These are phyloP conservation scores for Omphalotus guepiniiformis DNA, from an alignment of 768 basidiomycete genomes.

Conservation along the genomic window DNA sequence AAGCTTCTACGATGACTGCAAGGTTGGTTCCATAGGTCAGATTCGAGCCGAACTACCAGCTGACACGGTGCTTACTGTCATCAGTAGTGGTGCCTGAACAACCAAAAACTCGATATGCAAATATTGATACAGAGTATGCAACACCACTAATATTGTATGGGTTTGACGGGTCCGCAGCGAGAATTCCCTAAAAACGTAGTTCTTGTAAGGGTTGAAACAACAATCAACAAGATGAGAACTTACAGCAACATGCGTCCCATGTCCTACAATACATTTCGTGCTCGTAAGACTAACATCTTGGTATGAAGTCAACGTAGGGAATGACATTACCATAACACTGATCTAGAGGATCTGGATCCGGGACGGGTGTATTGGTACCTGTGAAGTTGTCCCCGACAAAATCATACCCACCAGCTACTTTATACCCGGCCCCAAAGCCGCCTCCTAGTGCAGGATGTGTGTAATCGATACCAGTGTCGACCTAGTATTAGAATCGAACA, in stretches of 20 bases:
- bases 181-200: constrained; percentile 43
- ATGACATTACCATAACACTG: constrained; percentile 38
- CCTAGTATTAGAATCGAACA: background rate
- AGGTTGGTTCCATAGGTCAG: background rate
- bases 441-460: constrained; percentile 53
- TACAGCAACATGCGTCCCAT: constrained; percentile 59
- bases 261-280: constrained; percentile 25
- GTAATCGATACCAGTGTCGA: constrained; percentile 42
- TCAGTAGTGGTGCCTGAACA: constrained; percentile 49
- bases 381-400: constrained; percentile 52
- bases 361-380: constrained; percentile 45
- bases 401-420: constrained; percentile 46
- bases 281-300: background rate
- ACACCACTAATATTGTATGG: constrained; percentile 66
- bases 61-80: constrained; percentile 48
- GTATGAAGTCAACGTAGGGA: background rate
- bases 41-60: background rate
- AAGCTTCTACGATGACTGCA: constrained; percentile 40
- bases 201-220: constrained; percentile 14
- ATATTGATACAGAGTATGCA: constrained; percentile 55
- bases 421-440: constrained; percentile 48
- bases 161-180: constrained; percentile 58
- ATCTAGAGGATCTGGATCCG: constrained; percentile 49
- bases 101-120: constrained; percentile 56
- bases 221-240: no score